A percentile compares a stretch with the other conserved stretches of the same genome.
Evolutionary conservation across 2,329 filamentous ascomycete species (phyloP).

Genomic region (Beauveria caledonica): DNA sequence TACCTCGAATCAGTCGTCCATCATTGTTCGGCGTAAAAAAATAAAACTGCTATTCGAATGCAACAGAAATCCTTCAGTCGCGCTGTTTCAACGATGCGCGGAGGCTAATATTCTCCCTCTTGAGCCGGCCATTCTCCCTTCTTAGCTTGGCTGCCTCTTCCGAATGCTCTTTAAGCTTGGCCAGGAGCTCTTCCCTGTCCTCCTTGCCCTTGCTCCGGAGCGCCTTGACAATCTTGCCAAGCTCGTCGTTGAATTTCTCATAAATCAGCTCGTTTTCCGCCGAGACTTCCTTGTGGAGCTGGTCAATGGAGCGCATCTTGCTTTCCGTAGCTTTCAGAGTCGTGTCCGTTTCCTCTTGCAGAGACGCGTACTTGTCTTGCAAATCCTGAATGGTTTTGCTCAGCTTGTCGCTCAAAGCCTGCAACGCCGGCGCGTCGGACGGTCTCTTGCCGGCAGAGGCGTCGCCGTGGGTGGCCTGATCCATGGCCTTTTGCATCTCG

Average conservation of each 20-base stretch:
- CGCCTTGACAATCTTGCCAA: conserved; percentile 72
- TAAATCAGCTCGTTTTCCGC: conserved; percentile 92
- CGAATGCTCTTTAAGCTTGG: conserved; percentile 60
- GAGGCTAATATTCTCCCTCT: conserved; percentile 70
- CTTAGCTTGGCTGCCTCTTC: conserved; percentile 72
- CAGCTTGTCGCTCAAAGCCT: conserved; percentile 59
- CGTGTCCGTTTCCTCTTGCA: conserved; percentile 64
- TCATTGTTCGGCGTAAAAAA: conserved; percentile 11
- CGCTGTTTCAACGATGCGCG: conserved; percentile 44
- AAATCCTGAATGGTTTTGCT: conserved; percentile 52
- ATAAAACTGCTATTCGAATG: conserved; percentile 12
- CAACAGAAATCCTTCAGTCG: conserved; percentile 15
- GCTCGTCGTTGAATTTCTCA: conserved; percentile 83
- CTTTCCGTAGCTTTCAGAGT: conserved; percentile 66
- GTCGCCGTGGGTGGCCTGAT: conserved; percentile 20
- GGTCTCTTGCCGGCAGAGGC: conserved; percentile 29
- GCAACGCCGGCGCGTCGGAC: conserved; percentile 38
- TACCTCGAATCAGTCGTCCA: conserved; percentile 5
- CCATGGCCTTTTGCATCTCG: not conserved
- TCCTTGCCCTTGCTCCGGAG: conserved; percentile 65
- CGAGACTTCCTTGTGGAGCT: conserved; percentile 78
- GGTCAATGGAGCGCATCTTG: conserved; percentile 75
- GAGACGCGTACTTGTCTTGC: conserved; percentile 48
- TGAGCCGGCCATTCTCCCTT: conserved; percentile 78
- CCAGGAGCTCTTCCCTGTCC: conserved; percentile 70